These are phyloP conservation scores for Wakefieldia striispora DNA, from an alignment of 768 basidiomycete species.

Conservation along the genomic window DNA sequence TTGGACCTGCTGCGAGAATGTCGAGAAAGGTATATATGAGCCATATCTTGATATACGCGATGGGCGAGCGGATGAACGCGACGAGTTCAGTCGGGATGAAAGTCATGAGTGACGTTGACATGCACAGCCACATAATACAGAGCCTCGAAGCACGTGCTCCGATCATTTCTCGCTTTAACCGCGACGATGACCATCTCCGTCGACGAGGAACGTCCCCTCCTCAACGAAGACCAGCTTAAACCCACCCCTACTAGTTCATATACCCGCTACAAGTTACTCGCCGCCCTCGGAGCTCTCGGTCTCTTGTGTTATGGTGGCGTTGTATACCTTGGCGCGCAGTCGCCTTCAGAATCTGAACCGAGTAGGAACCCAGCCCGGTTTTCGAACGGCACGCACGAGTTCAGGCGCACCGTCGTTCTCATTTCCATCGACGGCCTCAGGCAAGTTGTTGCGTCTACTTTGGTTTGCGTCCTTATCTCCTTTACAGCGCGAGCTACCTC, in stretches of 20 bases:
- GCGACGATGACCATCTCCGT: conserved; percentile 1
- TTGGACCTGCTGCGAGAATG: conserved; percentile 76
- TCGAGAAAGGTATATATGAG: conserved; percentile 49
- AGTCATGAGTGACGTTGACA: neutral
- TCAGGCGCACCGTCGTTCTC: conserved; percentile 76
- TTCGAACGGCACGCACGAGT: conserved; percentile 83
- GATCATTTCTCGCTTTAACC: neutral
- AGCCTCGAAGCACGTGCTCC: neutral
- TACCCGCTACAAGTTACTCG: conserved; percentile 11
- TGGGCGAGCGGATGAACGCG: conserved; percentile 7
- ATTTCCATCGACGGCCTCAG: conserved; percentile 87
- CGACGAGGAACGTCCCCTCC: conserved; percentile 29
- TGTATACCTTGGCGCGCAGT: conserved; percentile 3
- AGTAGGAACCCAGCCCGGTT: conserved; percentile 31
- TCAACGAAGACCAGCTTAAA: conserved; percentile 16
- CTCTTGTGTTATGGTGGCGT: conserved; percentile 14
- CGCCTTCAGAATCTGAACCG: neutral
- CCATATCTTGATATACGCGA: conserved; percentile 22
- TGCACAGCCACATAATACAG: conserved; percentile 24
- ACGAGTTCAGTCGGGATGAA: conserved; percentile 2
- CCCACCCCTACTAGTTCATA: neutral
- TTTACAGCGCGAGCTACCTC: conserved; percentile 75
- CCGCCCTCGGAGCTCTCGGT: conserved; percentile 11
- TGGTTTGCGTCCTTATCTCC: conserved; percentile 1
- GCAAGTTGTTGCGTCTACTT: conserved; percentile 34